Evolutionary conservation across 305 asterid genomes (phyloP).

Genomic region (Solanum hybrid): DNA sequence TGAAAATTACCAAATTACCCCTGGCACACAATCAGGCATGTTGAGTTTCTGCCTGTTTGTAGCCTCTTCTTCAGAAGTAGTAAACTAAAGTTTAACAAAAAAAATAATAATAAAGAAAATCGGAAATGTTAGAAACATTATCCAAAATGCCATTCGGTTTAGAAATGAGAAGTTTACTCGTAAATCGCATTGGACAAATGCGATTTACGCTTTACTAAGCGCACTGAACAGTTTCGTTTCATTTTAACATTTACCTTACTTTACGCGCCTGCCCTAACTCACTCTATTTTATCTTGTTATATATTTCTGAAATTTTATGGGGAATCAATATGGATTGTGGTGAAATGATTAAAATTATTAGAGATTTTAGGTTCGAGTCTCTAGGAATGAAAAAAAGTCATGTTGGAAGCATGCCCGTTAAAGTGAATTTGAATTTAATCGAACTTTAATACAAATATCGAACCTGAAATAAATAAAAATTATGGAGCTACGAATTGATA

Average conservation of each 20-base stretch:
- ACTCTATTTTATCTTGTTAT: not conserved
- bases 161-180: too few relatives aligned
- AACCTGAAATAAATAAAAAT: not conserved
- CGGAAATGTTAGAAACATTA: not conserved
- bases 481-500: not conserved
- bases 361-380: not conserved
- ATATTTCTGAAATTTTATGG: not conserved
- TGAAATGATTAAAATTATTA: not conserved
- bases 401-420: not conserved
- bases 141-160: not conserved
- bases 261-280: not conserved
- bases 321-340: not conserved
- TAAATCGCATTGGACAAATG: not conserved
- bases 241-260: not conserved
- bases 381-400: not conserved
- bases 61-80: not conserved
- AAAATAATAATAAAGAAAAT: too few relatives aligned
- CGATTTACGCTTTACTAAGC: too few relatives aligned
- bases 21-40: not conserved
- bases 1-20: not conserved
- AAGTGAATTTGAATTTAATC: fast-evolving
- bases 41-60: not conserved
- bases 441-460: fast-evolving
- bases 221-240: not conserved
- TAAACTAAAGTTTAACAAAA: not conserved